Evolutionary conservation across 2,329 filamentous ascomycete genomes (phyloP), one percentile per base, ranked within the genome.

Genomic region (Cyanodermella asteris): DNA sequence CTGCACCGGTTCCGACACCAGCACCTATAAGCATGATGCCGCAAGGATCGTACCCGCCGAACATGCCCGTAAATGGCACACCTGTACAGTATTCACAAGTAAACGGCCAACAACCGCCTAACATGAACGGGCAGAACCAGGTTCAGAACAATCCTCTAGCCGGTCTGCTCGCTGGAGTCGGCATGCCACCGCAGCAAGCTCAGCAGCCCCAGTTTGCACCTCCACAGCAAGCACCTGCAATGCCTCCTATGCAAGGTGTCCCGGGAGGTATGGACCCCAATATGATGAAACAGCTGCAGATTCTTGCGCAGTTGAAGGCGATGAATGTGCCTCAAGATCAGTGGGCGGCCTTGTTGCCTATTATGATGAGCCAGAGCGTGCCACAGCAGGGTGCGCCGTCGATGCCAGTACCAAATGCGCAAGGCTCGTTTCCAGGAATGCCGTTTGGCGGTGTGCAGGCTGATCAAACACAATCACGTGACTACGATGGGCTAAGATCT

Each of bases 261-360:
- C 10, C 36, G 29, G 31, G 31, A 30, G 26, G 38, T 16, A 34
- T 47, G 28, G 36, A 40, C 13, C 47, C 51, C 26, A 53, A 55
- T 35, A 66, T 74, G 29, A 67, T 76, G 21, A 28, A 75, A 43
- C 74, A 81, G 41, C 56, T 82, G 28, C 56, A 73, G 45, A 51
- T 87, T 34, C 64, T 90, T 38, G 75, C 81, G 48, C 60, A 74
- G 7, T 59, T 90, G 28, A 62, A 71, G 30, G 68, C 73, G 17
- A 72, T 78, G 45, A 77, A 77, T 23, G 57, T 87, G 14, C 64
- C 75, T 3, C 60, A 75, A 46, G 78, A 87, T 32, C 72, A 82
- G 47, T 80, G 78, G 50, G 68, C 47, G 5, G 55, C 59, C 3
- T 56, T 61, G n/a, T 40, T 65, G 17, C 49, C 58, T 36, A 53